Evolutionary conservation across 805 yeast species (phyloP).

Genomic region (Blastobotrys americana): DNA sequence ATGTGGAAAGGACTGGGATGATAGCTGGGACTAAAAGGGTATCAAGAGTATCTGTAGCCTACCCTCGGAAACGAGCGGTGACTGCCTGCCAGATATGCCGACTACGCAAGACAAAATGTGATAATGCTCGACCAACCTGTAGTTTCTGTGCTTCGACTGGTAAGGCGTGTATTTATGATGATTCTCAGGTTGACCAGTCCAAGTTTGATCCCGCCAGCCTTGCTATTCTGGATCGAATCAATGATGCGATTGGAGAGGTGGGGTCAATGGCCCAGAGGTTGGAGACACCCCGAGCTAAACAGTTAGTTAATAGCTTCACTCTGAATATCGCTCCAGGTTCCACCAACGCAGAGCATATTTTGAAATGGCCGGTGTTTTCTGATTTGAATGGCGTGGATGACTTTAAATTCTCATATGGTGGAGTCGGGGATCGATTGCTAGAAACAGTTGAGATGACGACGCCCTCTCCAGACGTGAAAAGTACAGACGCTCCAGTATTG

Average conservation of each 20-base stretch:
- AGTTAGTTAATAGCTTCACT: slow-evolving; percentile 4
- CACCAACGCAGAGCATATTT: slow-evolving; percentile 12
- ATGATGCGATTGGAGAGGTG: slow-evolving; percentile 10
- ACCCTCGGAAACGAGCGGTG: slow-evolving; percentile 42
- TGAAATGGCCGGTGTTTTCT: slow-evolving; percentile 13
- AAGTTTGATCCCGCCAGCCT: slow-evolving; percentile 16
- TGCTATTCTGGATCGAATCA: slow-evolving; percentile 14
- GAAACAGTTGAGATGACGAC: slow-evolving; percentile 3
- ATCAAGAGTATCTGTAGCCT: slow-evolving; percentile 16
- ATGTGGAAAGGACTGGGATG: background rate
- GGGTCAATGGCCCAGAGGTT: slow-evolving; percentile 9
- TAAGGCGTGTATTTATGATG: slow-evolving; percentile 47
- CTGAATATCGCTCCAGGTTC: slow-evolving; percentile 14
- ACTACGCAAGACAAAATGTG: slow-evolving; percentile 48
- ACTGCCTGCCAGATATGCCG: slow-evolving; percentile 73
- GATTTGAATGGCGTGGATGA: slow-evolving; percentile 8
- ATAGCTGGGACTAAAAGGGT: background rate
- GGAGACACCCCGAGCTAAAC: slow-evolving; percentile 1
- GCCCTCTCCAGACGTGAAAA: slow-evolving; percentile 3
- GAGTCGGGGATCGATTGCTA: slow-evolving; percentile 5
- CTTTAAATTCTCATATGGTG: slow-evolving; percentile 1
- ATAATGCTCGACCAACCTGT: slow-evolving; percentile 51
- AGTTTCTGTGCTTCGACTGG: slow-evolving; percentile 47
- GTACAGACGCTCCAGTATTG: slow-evolving; percentile 12
- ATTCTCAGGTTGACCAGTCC: slow-evolving; percentile 11